Percentiles rank a stretch among this genome's conserved stretches.
These are phyloP conservation scores for Carpinus fangiana DNA, from an alignment of 306 rosid genomes.

Conservation along the genomic window DNA sequence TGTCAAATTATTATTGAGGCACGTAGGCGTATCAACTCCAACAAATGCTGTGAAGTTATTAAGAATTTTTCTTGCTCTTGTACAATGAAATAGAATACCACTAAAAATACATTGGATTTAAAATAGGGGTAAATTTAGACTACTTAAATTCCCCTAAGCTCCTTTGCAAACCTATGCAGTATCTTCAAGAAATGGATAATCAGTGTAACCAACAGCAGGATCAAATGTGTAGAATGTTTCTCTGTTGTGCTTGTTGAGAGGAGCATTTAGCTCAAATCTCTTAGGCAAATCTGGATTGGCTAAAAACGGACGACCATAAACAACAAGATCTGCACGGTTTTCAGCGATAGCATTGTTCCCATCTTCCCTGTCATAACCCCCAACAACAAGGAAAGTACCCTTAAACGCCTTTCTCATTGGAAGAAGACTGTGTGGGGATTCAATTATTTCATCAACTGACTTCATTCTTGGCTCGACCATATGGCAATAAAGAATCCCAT, in stretches of 20 bases:
- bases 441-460: constrained; percentile 12
- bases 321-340: constrained; percentile 42
- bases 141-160: neutral
- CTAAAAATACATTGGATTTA: neutral
- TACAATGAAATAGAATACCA: neutral
- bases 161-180: neutral
- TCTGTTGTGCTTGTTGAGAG: constrained; percentile 56
- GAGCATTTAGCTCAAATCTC: constrained; percentile 57
- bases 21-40: neutral
- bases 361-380: constrained; percentile 51
- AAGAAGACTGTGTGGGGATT: constrained; percentile 31
- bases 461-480: constrained; percentile 70
- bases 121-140: neutral
- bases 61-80: no score
- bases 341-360: constrained; percentile 54
- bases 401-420: constrained; percentile 67
- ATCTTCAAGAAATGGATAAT: constrained; percentile 60
- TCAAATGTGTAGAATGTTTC: constrained; percentile 48
- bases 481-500: constrained; percentile 55
- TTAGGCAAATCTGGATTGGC: constrained; percentile 75
- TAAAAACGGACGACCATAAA: constrained; percentile 45
- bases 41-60: no score
- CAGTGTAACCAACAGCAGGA: constrained; percentile 60
- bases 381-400: constrained; percentile 54
- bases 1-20: neutral